phyloP scores from a whole-genome alignment of 805 yeast species.

The Tetrapisispora iriomotensis region DNA sequence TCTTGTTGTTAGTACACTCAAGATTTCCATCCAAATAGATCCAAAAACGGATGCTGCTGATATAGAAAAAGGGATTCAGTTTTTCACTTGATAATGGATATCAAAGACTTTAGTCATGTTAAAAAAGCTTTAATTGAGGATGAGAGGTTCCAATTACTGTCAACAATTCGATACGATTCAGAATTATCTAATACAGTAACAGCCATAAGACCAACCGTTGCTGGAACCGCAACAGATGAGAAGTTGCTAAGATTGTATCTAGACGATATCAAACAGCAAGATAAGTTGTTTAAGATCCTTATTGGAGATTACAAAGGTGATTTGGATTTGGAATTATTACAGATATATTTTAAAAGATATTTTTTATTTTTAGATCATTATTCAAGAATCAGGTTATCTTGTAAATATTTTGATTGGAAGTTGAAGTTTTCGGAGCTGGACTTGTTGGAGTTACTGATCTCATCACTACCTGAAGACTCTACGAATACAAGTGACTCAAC shows the following conservation, averaged over 20 bases:
- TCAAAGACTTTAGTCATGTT: neutral
- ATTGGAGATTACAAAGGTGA: neutral
- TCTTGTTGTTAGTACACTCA: too few species aligned
- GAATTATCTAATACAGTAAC: neutral
- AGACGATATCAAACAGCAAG: neutral
- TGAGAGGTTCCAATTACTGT: neutral
- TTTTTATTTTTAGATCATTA: constrained; percentile 63
- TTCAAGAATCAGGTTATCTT: constrained; percentile 45
- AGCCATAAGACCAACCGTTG: neutral
- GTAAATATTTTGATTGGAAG: constrained; percentile 44
- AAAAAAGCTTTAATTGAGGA: neutral
- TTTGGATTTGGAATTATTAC: constrained; percentile 1
- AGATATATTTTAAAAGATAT: constrained; percentile 16
- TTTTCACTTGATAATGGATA: neutral
- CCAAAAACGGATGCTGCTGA: too few species aligned
- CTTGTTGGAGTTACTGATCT: constrained; percentile 26
- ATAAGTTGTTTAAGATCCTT: neutral
- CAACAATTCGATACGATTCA: constrained; percentile 2
- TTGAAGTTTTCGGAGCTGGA: constrained; percentile 34
- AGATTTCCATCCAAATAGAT: too few species aligned
- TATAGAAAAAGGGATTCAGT: too few species aligned
- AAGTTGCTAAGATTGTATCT: neutral
- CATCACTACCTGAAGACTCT: neutral
- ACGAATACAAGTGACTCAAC: neutral
- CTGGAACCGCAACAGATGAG: neutral